Evolutionary conservation across 2,329 filamentous ascomycete species (phyloP).

Genomic region (Fusarium armeniacum): DNA sequence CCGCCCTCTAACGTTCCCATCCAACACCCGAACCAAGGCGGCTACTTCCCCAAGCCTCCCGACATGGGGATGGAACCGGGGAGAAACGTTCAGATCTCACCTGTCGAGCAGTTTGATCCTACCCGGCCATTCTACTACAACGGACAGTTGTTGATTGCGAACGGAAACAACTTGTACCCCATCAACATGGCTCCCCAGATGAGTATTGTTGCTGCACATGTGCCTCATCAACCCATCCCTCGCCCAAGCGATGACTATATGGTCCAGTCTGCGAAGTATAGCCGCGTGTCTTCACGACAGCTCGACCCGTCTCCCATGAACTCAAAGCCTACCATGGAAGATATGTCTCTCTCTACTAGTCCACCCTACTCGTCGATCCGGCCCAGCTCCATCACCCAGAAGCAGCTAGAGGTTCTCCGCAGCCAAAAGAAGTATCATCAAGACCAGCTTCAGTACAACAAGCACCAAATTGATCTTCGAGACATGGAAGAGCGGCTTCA

Average conservation of each 20-base stretch:
- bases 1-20: slow-evolving; percentile 34
- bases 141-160: slow-evolving; percentile 60
- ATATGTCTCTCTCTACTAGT: slow-evolving; percentile 36
- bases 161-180: slow-evolving; percentile 47
- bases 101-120: slow-evolving; percentile 63
- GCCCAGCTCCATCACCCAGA: slow-evolving; percentile 71
- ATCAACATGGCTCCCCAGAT: slow-evolving; percentile 33
- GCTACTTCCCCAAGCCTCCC: slow-evolving; percentile 50
- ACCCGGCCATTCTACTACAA: slow-evolving; percentile 62
- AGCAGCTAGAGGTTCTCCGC: slow-evolving; percentile 67
- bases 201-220: slow-evolving; percentile 48
- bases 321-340: not conserved
- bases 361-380: slow-evolving; percentile 71
- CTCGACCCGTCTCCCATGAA: slow-evolving; percentile 14
- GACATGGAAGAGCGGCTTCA: slow-evolving; percentile 61
- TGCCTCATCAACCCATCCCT: slow-evolving; percentile 38
- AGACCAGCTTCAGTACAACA: slow-evolving; percentile 72
- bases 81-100: slow-evolving; percentile 54
- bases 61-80: slow-evolving; percentile 53
- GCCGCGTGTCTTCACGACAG: slow-evolving; percentile 17
- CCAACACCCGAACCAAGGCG: slow-evolving; percentile 35
- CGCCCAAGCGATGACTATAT: slow-evolving; percentile 16
- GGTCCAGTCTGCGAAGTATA: slow-evolving; percentile 12
- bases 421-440: slow-evolving; percentile 68
- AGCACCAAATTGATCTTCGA: slow-evolving; percentile 72